Evolutionary conservation across 306 rosid species (phyloP).

Genomic region (Vachellia pachyceras): DNA sequence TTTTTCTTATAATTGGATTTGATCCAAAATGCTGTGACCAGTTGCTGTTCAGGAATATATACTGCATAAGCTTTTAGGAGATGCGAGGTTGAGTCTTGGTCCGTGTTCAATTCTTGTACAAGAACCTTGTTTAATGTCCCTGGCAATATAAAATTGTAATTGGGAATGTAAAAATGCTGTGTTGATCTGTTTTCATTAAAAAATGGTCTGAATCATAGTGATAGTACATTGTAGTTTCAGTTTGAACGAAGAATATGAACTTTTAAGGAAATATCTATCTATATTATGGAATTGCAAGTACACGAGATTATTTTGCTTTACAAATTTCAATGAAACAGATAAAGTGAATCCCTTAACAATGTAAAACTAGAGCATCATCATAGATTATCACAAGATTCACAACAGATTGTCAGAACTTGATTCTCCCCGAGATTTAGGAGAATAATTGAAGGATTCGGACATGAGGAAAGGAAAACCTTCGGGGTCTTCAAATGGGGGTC

Average conservation of each 20-base stretch:
- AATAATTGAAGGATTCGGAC: conserved; percentile 69
- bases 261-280: conserved; percentile 37
- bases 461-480: conserved; percentile 80
- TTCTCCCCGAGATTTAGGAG: conserved; percentile 66
- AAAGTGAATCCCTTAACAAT: conserved; percentile 34
- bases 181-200: not conserved
- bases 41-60: not conserved
- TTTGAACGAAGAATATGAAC: conserved; percentile 9
- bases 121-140: not conserved
- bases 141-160: not conserved
- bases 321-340: conserved; percentile 42
- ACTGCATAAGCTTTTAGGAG: not conserved
- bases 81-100: not conserved
- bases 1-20: not conserved
- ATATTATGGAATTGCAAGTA: conserved; percentile 48
- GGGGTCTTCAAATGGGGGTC: conserved; percentile 81
- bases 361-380: conserved; percentile 19
- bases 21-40: not conserved
- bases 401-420: conserved; percentile 54
- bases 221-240: not conserved
- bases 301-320: conserved; percentile 41
- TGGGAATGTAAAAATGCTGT: no score
- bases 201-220: not conserved
- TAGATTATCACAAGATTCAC: conserved; percentile 28
- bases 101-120: not conserved